Conservation (phyloP, 352 stramenopile genomes). For the Lagenidium sp. region DNA sequence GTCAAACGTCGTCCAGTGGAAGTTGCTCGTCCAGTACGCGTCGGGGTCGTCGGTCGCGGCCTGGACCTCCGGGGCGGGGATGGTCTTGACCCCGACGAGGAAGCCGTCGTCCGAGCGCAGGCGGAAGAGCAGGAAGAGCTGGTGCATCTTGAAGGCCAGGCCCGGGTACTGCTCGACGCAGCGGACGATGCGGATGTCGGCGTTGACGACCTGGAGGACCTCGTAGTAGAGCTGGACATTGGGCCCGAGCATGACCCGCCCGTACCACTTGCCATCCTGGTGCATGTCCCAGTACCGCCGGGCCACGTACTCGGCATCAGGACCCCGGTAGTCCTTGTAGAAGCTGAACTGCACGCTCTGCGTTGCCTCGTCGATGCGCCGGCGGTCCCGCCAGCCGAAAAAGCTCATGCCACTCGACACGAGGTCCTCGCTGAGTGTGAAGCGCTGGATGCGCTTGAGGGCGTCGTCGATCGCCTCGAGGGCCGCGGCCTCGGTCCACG, state of each 20-base stretch:
- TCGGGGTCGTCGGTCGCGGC: not conserved
- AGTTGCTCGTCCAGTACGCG: not conserved
- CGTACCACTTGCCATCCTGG: not conserved
- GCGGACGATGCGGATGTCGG: constrained; percentile 4
- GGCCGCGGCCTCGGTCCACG: not conserved
- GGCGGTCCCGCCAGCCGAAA: constrained; percentile 7
- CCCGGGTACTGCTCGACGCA: constrained; percentile 6
- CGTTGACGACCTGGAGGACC: constrained; percentile 6
- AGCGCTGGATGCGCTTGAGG: not conserved
- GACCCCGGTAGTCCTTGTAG: constrained; percentile 1
- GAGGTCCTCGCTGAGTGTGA: not conserved
- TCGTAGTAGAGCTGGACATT: not conserved
- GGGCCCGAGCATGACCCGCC: not conserved
- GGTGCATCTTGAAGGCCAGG: constrained; percentile 3
- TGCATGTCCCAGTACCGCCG: not conserved
- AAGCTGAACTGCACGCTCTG: constrained; percentile 7
- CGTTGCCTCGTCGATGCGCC: constrained; percentile 2
- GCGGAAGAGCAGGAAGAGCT: constrained; percentile 5
- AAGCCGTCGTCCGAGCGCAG: constrained; percentile 3
- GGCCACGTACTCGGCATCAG: not conserved
- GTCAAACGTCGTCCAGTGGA: constrained; percentile 8
- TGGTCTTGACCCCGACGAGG: not conserved
- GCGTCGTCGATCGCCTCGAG: constrained; percentile 1
- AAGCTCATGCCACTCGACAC: constrained; percentile 4
- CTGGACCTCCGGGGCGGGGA: not conserved